Base-by-base conservation (phyloP, 23 red algal genomes). In the Rhodosorus marinus region DNA sequence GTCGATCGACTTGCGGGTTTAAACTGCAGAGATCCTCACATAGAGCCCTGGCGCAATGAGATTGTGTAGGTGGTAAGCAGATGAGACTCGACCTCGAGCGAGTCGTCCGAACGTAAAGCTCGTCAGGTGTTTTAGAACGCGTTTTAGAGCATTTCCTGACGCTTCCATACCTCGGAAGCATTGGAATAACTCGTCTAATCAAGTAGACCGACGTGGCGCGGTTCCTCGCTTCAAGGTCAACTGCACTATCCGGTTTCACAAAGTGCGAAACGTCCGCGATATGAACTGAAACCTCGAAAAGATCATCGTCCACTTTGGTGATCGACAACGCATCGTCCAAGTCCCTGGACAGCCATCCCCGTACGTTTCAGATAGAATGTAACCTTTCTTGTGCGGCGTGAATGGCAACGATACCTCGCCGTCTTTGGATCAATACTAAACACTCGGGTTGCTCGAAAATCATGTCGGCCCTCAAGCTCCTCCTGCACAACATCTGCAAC, bases 251-350 rank as follows among this genome's bases (percentile, higher is more conserved):
- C 6, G 59, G 3, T 25, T 19, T 4, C 34, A 64, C 59, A 19
- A 49, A 64, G 19, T 48, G n/a, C 59, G 59, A 64, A 23, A 64
- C 59, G 19, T 64, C 59, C 4, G 59, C 59, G 19, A 64, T 64
- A 19, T 64, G 59, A 6, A 64, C 24, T 4, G 8, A 38, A 4
- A 64, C 59, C 5, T 43, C 38, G 17, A 43, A 43, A 43, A 43
- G 38, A 17, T 17, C 38, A 17, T 17, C 17, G 38, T 11, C 11
- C 38, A 43, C 11, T 11, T 17, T 11, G 17, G 38, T 17, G 17
- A 43, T 43, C 17, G 38, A 43, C 11, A 43, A 17, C 11, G 38
- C 38, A 17, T 43, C 38, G 38, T 43, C 38, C 38, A 43, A 43
- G 17, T 43, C 38, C 11, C 38, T n/a, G n/a, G n/a, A n/a, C n/a